These are phyloP conservation scores for Pythium plurisporium DNA, from an alignment of 352 stramenopile species.

Conservation along the genomic window DNA sequence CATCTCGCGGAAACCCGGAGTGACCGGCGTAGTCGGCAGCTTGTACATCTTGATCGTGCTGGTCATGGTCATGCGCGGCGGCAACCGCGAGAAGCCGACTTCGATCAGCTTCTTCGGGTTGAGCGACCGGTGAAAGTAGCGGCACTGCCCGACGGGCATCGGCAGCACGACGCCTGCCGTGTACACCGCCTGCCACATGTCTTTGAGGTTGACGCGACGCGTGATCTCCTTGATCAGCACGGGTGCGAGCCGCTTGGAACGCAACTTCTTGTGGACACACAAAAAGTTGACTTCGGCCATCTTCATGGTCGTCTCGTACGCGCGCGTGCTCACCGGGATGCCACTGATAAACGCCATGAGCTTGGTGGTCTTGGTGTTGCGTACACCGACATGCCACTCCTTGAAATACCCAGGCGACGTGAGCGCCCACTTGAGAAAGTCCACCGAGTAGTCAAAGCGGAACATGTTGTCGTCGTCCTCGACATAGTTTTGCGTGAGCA, in stretches of 20 bases:
- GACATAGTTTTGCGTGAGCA: conserved; percentile 98
- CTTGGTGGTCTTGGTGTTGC: conserved; percentile 85
- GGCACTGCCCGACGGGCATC: conserved; percentile 89
- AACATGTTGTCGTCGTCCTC: conserved; percentile 98
- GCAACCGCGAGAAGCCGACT: conserved; percentile 94
- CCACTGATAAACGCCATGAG: conserved; percentile 97
- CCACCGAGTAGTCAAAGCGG: conserved; percentile 88
- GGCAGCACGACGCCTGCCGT: conserved; percentile 96
- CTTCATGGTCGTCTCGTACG: conserved; percentile 38
- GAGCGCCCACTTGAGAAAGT: conserved; percentile 89
- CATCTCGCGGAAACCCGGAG: conserved; percentile 47
- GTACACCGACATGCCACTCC: conserved; percentile 94
- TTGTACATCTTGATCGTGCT: conserved; percentile 89
- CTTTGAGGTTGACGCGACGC: conserved; percentile 91
- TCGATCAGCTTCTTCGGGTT: conserved; percentile 99
- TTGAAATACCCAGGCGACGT: conserved; percentile 90
- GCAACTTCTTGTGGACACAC: conserved; percentile 98
- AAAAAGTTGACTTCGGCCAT: conserved; percentile 99
- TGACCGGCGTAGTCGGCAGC: conserved; percentile 45
- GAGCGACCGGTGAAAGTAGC: conserved; percentile 97
- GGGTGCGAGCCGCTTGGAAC: conserved; percentile 92
- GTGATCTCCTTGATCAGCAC: conserved; percentile 99
- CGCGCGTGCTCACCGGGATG: conserved; percentile 83
- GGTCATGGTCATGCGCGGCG: conserved; percentile 92
- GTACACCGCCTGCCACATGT: conserved; percentile 96